These are phyloP conservation scores for Sporobolomyces pararoseus DNA, from an alignment of 768 basidiomycete species.

Conservation along the genomic window DNA sequence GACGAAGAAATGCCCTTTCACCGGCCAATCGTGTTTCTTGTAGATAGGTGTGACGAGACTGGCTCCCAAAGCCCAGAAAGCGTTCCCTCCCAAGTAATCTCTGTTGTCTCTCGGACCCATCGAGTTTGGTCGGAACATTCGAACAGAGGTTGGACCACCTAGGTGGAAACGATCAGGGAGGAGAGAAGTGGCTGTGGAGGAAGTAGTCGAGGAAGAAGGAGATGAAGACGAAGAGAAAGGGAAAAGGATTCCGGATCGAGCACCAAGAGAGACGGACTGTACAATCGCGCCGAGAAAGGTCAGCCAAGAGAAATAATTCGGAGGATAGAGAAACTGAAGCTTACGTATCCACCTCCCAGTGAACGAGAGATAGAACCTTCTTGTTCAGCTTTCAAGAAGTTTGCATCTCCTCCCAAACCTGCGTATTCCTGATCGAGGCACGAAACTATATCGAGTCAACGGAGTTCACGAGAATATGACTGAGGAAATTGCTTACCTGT, in stretches of 20 bases:
- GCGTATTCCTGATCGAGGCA: conserved; percentile 63
- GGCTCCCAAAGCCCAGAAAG: conserved; percentile 72
- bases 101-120: conserved; percentile 67
- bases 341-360: conserved; percentile 60
- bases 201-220: conserved; percentile 55
- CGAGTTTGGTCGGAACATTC: conserved; percentile 69
- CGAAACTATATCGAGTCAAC: too few relatives aligned
- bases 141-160: conserved; percentile 80
- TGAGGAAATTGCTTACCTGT: conserved; percentile 50
- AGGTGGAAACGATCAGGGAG: conserved; percentile 87
- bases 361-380: conserved; percentile 64
- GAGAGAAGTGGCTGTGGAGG: conserved; percentile 47
- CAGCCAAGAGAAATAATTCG: background rate
- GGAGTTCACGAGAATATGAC: too few relatives aligned
- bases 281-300: background rate
- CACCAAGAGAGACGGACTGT: conserved; percentile 71
- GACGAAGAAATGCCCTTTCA: conserved; percentile 73
- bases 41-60: conserved; percentile 64
- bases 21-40: conserved; percentile 69
- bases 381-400: conserved; percentile 68
- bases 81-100: conserved; percentile 79
- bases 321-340: conserved; percentile 47
- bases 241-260: conserved; percentile 67
- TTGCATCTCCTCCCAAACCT: conserved; percentile 74
- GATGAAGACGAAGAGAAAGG: conserved; percentile 49